Evolutionary conservation across 2,329 filamentous ascomycete genomes (phyloP).

Genomic region (Sclerotinia trifoliorum): DNA sequence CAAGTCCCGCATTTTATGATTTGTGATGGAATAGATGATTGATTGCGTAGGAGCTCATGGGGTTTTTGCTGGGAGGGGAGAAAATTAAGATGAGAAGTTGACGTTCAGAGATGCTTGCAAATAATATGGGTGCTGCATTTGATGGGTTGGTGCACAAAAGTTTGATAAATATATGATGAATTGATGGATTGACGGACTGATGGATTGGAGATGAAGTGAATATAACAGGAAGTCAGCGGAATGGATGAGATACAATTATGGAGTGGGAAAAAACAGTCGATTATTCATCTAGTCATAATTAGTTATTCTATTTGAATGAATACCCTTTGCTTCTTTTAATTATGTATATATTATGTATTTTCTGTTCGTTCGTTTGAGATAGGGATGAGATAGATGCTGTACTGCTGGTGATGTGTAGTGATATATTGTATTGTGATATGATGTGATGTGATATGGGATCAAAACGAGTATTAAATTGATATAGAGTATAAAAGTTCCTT

Average conservation of each 20-base stretch:
- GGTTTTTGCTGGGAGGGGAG: background rate
- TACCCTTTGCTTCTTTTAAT: background rate
- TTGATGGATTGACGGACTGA: background rate
- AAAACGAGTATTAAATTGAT: too few relatives aligned
- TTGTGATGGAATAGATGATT: conserved; percentile 6
- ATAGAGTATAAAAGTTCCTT: too few relatives aligned
- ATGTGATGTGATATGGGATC: too few relatives aligned
- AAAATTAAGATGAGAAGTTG: too few relatives aligned
- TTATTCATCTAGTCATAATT: too few relatives aligned
- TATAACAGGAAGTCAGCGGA: background rate
- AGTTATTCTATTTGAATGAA: background rate
- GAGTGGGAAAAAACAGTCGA: background rate
- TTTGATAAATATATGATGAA: background rate
- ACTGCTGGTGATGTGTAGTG: background rate
- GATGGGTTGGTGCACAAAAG: background rate
- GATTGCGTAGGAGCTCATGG: background rate
- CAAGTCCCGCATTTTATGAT: background rate
- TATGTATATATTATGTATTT: too few relatives aligned
- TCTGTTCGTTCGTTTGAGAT: background rate
- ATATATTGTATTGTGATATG: too few relatives aligned
- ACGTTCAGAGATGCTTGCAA: background rate
- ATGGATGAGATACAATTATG: background rate
- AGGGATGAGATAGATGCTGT: too few relatives aligned
- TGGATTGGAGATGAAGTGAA: too few relatives aligned
- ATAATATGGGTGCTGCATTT: background rate